Base-by-base conservation (phyloP, 108 stramenopile genomes). In the Nitzschia palea region DNA sequence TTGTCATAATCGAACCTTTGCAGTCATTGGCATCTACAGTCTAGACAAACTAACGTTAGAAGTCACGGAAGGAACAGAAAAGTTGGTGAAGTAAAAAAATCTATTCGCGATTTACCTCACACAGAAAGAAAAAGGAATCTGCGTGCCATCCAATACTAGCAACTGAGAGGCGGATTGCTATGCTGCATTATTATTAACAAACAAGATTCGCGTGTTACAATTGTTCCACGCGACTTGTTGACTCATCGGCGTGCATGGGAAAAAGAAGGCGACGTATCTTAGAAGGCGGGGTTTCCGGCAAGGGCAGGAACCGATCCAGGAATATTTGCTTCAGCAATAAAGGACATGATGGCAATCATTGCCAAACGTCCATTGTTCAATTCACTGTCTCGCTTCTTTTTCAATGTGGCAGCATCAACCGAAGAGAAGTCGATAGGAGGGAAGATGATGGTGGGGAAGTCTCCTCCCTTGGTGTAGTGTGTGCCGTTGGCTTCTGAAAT, bases 391-490 rank as follows among this genome's bases (percentile, higher is more conserved):
- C 76, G 72, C 86, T 93, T 88, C 30, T 36, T 80, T 17, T 65
- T 74, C 71, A 93, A 48, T 26, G 70, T 83, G 33, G 52, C 80
- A 28, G 73, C 80, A 55, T 79, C 76, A 58, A 92, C 87, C 47
- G 80, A 82, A 29, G 80, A 80, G 74, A 87, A 88, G 76, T 92
- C 91, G 64, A 92, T 84, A n/a, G 82, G 68, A 52, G 91, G 91
- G 82, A 88, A 92, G 53, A 92, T 84, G 57, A 92, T 86, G 66
- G 82, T 83, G 3, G 91, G 86, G 32, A 76, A 47, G 54, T 57
- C 35, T 60, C 91, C 91, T 60, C 91, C 91, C 84, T 87, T 90
- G 64, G 80, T 93, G 87, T 90, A 93, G 76, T 93, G 91, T 37
- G 70, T 76, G 54, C 70, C 73, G 35, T 67, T 56, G 66, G 69